A percentile compares a stretch with the other conserved stretches of the same genome.
Evolutionary conservation across 208 protist species (phyloP).

Genomic region (Leptomonas seymouri): DNA sequence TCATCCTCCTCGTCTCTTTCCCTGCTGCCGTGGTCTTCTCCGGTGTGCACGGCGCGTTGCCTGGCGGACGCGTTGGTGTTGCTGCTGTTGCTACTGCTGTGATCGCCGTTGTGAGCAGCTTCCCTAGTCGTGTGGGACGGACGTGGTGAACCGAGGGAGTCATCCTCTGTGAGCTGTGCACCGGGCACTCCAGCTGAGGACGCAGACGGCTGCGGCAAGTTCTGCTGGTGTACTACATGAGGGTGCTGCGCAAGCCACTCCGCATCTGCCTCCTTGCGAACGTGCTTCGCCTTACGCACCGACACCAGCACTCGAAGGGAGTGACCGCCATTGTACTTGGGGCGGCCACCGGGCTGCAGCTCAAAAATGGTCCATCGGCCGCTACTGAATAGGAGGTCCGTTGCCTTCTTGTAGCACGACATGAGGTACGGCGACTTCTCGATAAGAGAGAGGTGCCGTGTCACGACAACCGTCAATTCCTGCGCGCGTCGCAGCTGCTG

Average conservation of each 20-base stretch:
- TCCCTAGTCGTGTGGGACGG: background rate
- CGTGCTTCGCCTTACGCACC: slow-evolving; percentile 40
- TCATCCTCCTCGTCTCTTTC: slow-evolving; percentile 21
- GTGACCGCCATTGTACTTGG: slow-evolving; percentile 37
- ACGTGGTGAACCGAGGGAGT: background rate
- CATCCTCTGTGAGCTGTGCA: background rate
- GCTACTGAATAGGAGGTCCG: slow-evolving; percentile 67
- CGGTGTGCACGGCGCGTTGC: background rate
- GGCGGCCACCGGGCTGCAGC: slow-evolving; percentile 53
- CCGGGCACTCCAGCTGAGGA: background rate
- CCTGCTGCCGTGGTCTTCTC: background rate
- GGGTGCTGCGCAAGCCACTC: slow-evolving; percentile 27
- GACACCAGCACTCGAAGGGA: slow-evolving; percentile 58
- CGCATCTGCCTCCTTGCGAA: slow-evolving; percentile 34
- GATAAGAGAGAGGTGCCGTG: slow-evolving; percentile 59
- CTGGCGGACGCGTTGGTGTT: no score
- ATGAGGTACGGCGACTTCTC: slow-evolving; percentile 69
- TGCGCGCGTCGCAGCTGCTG: slow-evolving; percentile 65
- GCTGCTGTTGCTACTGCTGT: background rate
- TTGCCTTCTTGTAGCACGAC: slow-evolving; percentile 57
- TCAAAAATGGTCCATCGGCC: slow-evolving; percentile 86
- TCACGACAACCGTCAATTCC: slow-evolving; percentile 70
- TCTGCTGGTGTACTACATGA: background rate
- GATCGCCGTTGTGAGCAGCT: background rate
- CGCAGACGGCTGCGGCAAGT: background rate